Percentiles rank a stretch among this genome's conserved stretches.
Evolutionary conservation across 1,284 basidiomycete genomes (phyloP).

Genomic region (Leccinum solheimii): DNA sequence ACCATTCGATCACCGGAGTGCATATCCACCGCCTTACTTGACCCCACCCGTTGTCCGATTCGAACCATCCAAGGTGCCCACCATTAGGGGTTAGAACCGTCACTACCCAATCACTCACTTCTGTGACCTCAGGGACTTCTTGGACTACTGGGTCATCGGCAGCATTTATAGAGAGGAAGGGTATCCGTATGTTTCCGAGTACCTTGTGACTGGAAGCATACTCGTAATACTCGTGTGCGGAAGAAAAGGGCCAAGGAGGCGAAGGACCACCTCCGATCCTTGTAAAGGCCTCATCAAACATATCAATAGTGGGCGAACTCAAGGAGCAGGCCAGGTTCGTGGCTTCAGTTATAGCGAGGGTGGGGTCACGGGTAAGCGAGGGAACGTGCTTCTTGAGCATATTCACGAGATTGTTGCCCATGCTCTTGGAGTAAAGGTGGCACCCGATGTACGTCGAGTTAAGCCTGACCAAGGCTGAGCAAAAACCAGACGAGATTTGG

Average conservation of each 20-base stretch:
- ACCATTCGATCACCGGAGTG: slow-evolving; percentile 75
- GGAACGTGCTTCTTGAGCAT: slow-evolving; percentile 66
- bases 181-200: slow-evolving; percentile 60
- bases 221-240: slow-evolving; percentile 80
- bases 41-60: slow-evolving; percentile 47
- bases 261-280: slow-evolving; percentile 75
- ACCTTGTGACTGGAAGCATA: slow-evolving; percentile 63
- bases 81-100: slow-evolving; percentile 78
- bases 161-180: slow-evolving; percentile 84
- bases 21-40: slow-evolving; percentile 67
- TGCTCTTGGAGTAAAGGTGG: slow-evolving; percentile 78
- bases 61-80: slow-evolving; percentile 97
- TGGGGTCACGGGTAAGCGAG: slow-evolving; percentile 50
- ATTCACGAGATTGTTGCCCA: slow-evolving; percentile 77
- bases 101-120: slow-evolving; percentile 64
- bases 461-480: slow-evolving; percentile 45
- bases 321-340: slow-evolving; percentile 46
- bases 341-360: slow-evolving; percentile 51
- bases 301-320: slow-evolving; percentile 54
- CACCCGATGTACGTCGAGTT: slow-evolving; percentile 64
- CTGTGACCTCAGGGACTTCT: slow-evolving; percentile 59
- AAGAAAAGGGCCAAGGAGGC: slow-evolving; percentile 79
- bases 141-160: slow-evolving; percentile 89
- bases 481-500: slow-evolving; percentile 17
- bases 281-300: slow-evolving; percentile 72